Evolutionary conservation across 139 green algal species (phyloP), one percentile per base, ranked within the genome.

Genomic region (Tetraselmis chui): DNA sequence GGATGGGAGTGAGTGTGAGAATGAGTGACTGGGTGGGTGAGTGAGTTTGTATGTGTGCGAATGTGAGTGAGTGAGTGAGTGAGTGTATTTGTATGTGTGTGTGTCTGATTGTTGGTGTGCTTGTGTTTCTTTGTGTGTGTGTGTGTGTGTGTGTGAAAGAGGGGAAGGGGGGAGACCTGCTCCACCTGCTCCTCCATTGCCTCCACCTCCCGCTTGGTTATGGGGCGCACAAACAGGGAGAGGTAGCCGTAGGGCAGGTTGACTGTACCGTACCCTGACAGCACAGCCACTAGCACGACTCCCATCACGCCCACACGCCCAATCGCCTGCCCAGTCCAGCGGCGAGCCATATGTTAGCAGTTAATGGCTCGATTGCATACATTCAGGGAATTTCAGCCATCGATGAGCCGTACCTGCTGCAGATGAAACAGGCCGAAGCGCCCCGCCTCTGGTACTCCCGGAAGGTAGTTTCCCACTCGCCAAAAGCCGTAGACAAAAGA

Each of bases 141-240:
- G n/a, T n/a, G n/a, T n/a, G n/a, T n/a, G n/a, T n/a, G n/a, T n/a
- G n/a, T n/a, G n/a, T n/a, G n/a, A n/a, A n/a, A n/a, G n/a, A n/a
- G n/a, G n/a, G n/a, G n/a, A n/a, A n/a, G n/a, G n/a, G n/a, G n/a
- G n/a, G n/a, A n/a, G 76, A 91, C 88, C 89, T 95, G 90, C 31
- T 84, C 81, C 80, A 93, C 88, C 88, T 97, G 94, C 29, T 90
- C 86, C 83, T 98, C 93, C 89, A 96, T 92, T 1, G 88, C 90
- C 11, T 78, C 81, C 1, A 98, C 92, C 83, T 98, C 93, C n/a
- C 83, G 85, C n/a, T 82, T 82, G 67, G 93, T 88, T 30, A 98
- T 94, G 1, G 94, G 94, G 59, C 92, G 86, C 23, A 97, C 90
- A 87, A 98, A 98, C 23, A 77, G 59, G 59, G 25, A 31, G 32